Evolutionary conservation across 2,329 filamentous ascomycete genomes (phyloP), one percentile per base, ranked within the genome.

Genomic region (Alternaria conjuncta): DNA sequence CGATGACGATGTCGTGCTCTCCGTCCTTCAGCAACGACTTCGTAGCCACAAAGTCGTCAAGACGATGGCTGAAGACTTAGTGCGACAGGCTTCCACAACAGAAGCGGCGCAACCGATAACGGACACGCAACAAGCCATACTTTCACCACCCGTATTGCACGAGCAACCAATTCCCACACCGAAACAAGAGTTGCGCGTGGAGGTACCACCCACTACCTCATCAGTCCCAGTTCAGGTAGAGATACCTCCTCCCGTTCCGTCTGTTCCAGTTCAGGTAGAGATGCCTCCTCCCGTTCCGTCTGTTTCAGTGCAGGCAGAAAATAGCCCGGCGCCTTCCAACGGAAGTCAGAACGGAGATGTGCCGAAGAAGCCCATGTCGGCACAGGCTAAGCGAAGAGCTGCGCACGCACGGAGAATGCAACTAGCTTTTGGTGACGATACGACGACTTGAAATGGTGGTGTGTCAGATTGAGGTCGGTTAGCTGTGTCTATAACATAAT

Each of bases 361-460:
- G 3, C 32, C 21, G 53, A 61, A 50, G 12, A 64, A 61, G 21
- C 60, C 69, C 6, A 67, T 71, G 63, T 67, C 71, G 8, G 68
- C 73, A 7, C 67, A 74, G 57, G 70, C 69, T 9, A 77, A 71
- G 32, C 62, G 76, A 41, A 65, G 73, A 53, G 64, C 68, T 36
- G 72, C 71, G 9, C 74, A 77, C 55, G 67, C 69, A 23, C 51
- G 71, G 36, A 64, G 73, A 21, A 74, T 78, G 73, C 63, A 72
- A 25, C 56, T 71, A 18, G 71, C 71, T 8, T 75, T 72, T 66
- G 72, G 65, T 15, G 45, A 64, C 7, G 26, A 11, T 41, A 2
- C n/a, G 13, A 13, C 32, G 2, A 6, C 20, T 36, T 57, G 28
- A 50, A 6, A 6, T 3, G 3, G 12, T 15, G 5, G 7, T 18